These are phyloP conservation scores for Escallonia rubra DNA, from an alignment of 129 eudicot genomes.

Conservation along the genomic window DNA sequence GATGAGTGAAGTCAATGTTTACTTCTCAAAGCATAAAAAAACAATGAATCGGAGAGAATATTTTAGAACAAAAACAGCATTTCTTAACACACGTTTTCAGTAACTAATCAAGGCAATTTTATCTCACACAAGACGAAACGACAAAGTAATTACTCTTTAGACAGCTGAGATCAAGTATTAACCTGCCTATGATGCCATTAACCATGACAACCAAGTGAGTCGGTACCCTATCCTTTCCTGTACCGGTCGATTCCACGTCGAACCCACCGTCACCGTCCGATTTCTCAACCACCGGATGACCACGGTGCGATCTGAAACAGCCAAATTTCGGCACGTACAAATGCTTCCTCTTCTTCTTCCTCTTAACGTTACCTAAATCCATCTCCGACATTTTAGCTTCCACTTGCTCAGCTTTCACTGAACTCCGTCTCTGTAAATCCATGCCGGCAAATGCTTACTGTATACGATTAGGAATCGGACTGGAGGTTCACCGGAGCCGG, in stretches of 20 bases:
- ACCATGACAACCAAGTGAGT: conserved; percentile 72
- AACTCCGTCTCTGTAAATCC: too few relatives aligned
- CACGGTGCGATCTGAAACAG: conserved; percentile 47
- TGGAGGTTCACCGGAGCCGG: too few relatives aligned
- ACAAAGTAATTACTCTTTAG: too few relatives aligned
- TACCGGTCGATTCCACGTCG: conserved; percentile 48
- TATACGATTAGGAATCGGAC: too few relatives aligned
- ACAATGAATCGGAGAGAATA: too few relatives aligned
- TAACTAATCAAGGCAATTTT: neutral
- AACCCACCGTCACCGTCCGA: conserved; percentile 44
- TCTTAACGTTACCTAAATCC: conserved; percentile 12
- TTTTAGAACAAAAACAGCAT: neutral
- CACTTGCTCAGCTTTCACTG: too few relatives aligned
- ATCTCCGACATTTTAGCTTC: conserved; percentile 10
- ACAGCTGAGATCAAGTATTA: neutral
- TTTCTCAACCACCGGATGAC: conserved; percentile 37
- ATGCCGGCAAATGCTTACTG: too few relatives aligned
- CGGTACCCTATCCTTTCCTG: conserved; percentile 27
- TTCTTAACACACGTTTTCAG: neutral
- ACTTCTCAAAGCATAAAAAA: too few relatives aligned
- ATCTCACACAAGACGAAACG: too few relatives aligned
- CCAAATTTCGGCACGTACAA: conserved; percentile 28
- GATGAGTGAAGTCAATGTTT: too few relatives aligned
- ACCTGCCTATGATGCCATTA: conserved; percentile 92
- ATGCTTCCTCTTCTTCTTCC: conserved; percentile 13